Evolutionary conservation across 208 protist genomes (phyloP).

Genomic region (Balamuthia mandrillaris): DNA sequence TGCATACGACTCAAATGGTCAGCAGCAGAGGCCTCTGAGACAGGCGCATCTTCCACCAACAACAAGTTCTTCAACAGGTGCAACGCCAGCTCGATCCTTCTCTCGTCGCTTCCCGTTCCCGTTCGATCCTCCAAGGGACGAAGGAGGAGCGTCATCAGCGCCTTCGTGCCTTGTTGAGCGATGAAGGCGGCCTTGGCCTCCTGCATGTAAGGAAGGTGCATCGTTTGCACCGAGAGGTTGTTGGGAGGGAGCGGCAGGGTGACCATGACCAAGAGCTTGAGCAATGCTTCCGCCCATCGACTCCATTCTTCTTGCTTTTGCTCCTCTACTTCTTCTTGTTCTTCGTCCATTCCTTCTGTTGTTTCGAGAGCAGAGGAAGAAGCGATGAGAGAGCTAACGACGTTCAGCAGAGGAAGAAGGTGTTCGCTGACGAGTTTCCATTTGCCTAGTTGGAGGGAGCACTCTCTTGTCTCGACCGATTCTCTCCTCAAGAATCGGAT

Average conservation of each 20-base stretch:
- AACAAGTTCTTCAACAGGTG: constrained; percentile 21
- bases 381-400: neutral
- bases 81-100: constrained; percentile 11
- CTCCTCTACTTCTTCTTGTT: no score
- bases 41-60: neutral
- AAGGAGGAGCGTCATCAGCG: neutral
- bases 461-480: neutral
- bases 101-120: neutral
- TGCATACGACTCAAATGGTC: constrained; percentile 5
- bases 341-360: no score
- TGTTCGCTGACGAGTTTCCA: constrained; percentile 4
- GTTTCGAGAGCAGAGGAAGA: neutral
- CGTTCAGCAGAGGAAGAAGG: neutral
- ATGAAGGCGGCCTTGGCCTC: constrained; percentile 22
- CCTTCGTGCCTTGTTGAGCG: neutral
- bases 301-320: no score
- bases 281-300: no score
- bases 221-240: neutral
- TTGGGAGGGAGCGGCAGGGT: constrained; percentile 13
- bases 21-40: neutral
- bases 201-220: neutral
- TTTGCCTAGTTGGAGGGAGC: neutral
- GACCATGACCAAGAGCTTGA: constrained; percentile 26
- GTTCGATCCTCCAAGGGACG: neutral
- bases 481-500: neutral